Evolutionary conservation across 208 protist genomes (phyloP).

Genomic region (Trypanosoma theileri): DNA sequence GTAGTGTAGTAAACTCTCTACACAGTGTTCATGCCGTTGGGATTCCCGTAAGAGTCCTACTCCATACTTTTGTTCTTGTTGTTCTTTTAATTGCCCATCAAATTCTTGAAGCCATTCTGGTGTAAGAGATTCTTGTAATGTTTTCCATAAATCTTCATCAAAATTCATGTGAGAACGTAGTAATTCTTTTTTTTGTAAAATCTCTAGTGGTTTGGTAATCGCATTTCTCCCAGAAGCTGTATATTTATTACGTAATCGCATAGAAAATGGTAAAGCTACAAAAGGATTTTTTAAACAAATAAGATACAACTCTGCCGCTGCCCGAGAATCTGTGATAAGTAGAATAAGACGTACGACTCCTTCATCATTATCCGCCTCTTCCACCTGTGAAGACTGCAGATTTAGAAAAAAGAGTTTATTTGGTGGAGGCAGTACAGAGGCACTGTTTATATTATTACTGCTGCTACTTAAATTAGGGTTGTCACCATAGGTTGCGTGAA

Average conservation of each 20-base stretch:
- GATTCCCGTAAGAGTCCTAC: slow-evolving; percentile 2
- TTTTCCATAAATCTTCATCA: slow-evolving; percentile 65
- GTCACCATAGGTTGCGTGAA: slow-evolving; percentile 57
- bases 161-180: slow-evolving; percentile 58
- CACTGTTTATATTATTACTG: slow-evolving; percentile 2
- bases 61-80: slow-evolving; percentile 10
- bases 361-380: slow-evolving; percentile 1
- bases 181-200: slow-evolving; percentile 49
- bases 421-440: slow-evolving; percentile 37
- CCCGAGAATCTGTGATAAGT: slow-evolving; percentile 70
- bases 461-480: neutral
- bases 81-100: slow-evolving; percentile 21
- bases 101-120: slow-evolving; percentile 32
- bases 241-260: slow-evolving; percentile 38
- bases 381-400: neutral
- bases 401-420: slow-evolving; percentile 39
- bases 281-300: slow-evolving; percentile 54
- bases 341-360: slow-evolving; percentile 17
- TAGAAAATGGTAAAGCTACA: slow-evolving; percentile 49
- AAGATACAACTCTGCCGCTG: slow-evolving; percentile 68
- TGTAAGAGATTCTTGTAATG: slow-evolving; percentile 33
- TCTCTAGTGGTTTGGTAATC: slow-evolving; percentile 39
- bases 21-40: slow-evolving; percentile 48
- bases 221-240: slow-evolving; percentile 32
- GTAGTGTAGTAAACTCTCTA: slow-evolving; percentile 64